Conservation (phyloP, 352 stramenopile species). For the Phytophthora megakarya region DNA sequence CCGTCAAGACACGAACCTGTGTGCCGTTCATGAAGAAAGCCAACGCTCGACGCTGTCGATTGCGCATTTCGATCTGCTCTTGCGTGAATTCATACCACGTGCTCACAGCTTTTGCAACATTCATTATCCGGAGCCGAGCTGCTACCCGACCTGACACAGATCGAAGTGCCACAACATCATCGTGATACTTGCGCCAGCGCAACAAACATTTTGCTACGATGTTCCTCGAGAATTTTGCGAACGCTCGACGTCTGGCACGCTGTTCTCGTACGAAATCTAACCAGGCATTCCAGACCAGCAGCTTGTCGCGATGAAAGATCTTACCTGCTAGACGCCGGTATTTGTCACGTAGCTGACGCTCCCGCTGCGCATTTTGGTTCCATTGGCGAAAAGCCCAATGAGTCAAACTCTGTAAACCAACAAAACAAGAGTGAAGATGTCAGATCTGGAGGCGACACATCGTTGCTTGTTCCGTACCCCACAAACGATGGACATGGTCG, state of each 20-base stretch:
- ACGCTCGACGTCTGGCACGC: constrained; percentile 59
- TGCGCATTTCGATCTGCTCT: constrained; percentile 52
- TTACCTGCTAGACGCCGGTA: constrained; percentile 51
- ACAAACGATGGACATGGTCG: constrained; percentile 69
- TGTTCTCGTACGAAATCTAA: constrained; percentile 55
- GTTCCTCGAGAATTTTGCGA: constrained; percentile 63
- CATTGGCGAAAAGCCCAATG: constrained; percentile 80
- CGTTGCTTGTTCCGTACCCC: constrained; percentile 37
- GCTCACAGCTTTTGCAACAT: constrained; percentile 48
- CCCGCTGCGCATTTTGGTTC: constrained; percentile 43
- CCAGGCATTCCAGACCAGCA: constrained; percentile 66
- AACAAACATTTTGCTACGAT: constrained; percentile 71
- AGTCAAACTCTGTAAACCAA: constrained; percentile 56
- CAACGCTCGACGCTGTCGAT: constrained; percentile 56
- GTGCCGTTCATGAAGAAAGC: constrained; percentile 68
- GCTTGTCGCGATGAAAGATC: constrained; percentile 60
- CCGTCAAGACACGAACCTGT: constrained; percentile 59
- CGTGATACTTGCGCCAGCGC: constrained; percentile 54
- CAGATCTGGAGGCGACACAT: background rate
- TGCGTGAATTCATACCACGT: constrained; percentile 74
- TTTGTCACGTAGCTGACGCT: constrained; percentile 51
- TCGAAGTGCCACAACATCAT: constrained; percentile 44
- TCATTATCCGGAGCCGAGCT: constrained; percentile 47
- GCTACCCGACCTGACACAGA: constrained; percentile 49
- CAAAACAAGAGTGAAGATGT: background rate